A percentile compares a stretch with the other conserved stretches of the same genome.
Evolutionary conservation across 257 asterid genomes (phyloP).

Genomic region (Gentiana dahurica): DNA sequence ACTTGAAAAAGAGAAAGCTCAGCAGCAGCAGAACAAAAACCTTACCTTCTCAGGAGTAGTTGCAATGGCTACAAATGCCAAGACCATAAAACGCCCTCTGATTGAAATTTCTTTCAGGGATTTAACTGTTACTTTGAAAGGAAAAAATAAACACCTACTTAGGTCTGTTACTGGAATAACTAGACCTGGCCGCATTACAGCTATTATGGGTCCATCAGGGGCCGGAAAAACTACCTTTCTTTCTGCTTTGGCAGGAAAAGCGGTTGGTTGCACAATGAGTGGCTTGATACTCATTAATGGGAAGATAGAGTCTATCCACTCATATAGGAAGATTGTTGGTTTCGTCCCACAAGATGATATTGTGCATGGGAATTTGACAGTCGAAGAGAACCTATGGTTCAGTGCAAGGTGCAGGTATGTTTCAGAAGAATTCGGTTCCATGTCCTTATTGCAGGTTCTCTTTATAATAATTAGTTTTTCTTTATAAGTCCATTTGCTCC

Average conservation of each 20-base stretch:
- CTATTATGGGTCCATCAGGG: constrained; percentile 99
- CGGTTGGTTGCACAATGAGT: constrained; percentile 61
- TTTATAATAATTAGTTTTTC: too few relatives aligned
- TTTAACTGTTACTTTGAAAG: constrained; percentile 67
- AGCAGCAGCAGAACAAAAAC: constrained; percentile 47
- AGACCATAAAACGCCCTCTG: constrained; percentile 40
- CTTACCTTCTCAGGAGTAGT: constrained; percentile 53
- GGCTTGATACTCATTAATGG: constrained; percentile 67
- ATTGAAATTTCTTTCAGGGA: constrained; percentile 62
- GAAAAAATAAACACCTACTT: constrained; percentile 56
- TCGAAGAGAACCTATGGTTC: constrained; percentile 97
- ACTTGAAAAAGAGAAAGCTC: constrained; percentile 82
- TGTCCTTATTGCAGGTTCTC: not conserved
- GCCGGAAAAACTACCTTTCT: constrained; percentile 97
- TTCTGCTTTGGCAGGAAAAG: constrained; percentile 88
- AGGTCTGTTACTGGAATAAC: constrained; percentile 72
- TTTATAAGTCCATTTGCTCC: too few relatives aligned
- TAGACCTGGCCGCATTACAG: constrained; percentile 77
- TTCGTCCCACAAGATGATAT: constrained; percentile 97
- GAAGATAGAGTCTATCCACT: constrained; percentile 48
- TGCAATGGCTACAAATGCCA: constrained; percentile 48
- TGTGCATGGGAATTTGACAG: constrained; percentile 91
- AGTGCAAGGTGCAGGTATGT: constrained; percentile 89
- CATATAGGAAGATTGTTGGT: constrained; percentile 79
- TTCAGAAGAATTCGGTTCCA: not conserved